Evolutionary conservation across 495 filamentous ascomycete genomes (phyloP).

Genomic region (Beverwykella pulmonaria): DNA sequence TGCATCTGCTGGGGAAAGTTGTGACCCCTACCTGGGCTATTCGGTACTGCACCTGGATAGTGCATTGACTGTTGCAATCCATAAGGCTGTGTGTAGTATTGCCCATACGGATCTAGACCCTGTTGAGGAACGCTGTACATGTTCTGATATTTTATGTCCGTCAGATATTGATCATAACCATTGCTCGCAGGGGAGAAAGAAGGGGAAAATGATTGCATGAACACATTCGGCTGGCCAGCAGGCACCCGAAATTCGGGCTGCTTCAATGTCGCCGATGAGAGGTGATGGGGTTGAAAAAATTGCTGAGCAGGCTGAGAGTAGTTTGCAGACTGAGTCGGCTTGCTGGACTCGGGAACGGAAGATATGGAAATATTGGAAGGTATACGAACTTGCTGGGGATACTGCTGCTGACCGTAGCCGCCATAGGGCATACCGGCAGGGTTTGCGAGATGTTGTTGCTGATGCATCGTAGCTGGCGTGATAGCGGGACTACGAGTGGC

Average conservation of each 20-base stretch:
- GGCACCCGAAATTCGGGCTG: constrained; percentile 30
- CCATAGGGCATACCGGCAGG: constrained; percentile 49
- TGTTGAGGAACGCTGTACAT: constrained; percentile 49
- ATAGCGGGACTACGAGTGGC: constrained; percentile 75
- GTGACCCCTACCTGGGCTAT: constrained; percentile 41
- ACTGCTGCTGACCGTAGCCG: constrained; percentile 36
- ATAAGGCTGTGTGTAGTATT: constrained; percentile 49
- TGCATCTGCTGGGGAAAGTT: constrained; percentile 37
- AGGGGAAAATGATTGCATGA: constrained; percentile 46
- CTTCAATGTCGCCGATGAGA: background rate
- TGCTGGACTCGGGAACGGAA: constrained; percentile 11
- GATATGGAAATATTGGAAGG: constrained; percentile 15
- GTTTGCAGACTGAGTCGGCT: background rate
- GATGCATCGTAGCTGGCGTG: constrained; percentile 58
- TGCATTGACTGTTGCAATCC: constrained; percentile 52
- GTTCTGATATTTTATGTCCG: constrained; percentile 56
- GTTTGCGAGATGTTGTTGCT: constrained; percentile 46
- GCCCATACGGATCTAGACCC: constrained; percentile 41
- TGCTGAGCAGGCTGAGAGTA: constrained; percentile 6
- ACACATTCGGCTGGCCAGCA: constrained; percentile 42
- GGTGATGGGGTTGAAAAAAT: background rate
- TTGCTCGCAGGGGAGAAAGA: constrained; percentile 71
- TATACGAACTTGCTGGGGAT: constrained; percentile 30
- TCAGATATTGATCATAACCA: constrained; percentile 76
- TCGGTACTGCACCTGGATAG: constrained; percentile 38